Evolutionary conservation across 495 filamentous ascomycete genomes (phyloP), one percentile per base, ranked within the genome.

Genomic region (Aspergillus wentii): DNA sequence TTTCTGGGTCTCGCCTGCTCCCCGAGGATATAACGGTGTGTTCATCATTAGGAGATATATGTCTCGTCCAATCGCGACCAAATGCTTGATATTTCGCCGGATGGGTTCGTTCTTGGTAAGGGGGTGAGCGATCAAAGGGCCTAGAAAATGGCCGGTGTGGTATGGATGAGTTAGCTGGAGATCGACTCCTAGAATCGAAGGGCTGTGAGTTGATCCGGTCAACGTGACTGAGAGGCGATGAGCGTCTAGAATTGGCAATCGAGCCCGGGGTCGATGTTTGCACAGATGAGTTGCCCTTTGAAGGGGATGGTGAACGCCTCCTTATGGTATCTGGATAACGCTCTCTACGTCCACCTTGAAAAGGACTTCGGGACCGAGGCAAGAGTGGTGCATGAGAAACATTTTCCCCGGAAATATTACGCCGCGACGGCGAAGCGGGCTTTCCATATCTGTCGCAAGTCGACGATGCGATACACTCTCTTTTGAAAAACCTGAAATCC

Each of bases 161-260:
- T 33, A 35, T 29, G 21, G 32, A 20, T 35, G 41, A 41, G 31
- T 43, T 30, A 17, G 42, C 38, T 8, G 63, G 60, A 16, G 63
- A 66, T 26, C 49, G 59, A 38, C 37, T 46, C 28, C 46, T 48
- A 16, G 41, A 44, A 13, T 49, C 48, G 16, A 38, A 45, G 6
- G 47, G 27, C 26, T 44, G 29, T 9, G 49, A 16, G 39, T 49
- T 54, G 13, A 35, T 17, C 15, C 40, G 49, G 11, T 68, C 64
- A 26, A 45, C 40, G n/a, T n/a, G n/a, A n/a, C n/a, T n/a, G 28
- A 49, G 44, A 14, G 62, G 61, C 10, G 64, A 67, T n/a, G 64
- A 62, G 22, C 58, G 49, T 37, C 59, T 59, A 30, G 62, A 70
- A 27, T 62, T 64, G 3, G 64, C 48, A 20, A 48, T 49, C n/a